Conservation (phyloP, 352 stramenopile genomes). For the Globisporangium middletonii region DNA sequence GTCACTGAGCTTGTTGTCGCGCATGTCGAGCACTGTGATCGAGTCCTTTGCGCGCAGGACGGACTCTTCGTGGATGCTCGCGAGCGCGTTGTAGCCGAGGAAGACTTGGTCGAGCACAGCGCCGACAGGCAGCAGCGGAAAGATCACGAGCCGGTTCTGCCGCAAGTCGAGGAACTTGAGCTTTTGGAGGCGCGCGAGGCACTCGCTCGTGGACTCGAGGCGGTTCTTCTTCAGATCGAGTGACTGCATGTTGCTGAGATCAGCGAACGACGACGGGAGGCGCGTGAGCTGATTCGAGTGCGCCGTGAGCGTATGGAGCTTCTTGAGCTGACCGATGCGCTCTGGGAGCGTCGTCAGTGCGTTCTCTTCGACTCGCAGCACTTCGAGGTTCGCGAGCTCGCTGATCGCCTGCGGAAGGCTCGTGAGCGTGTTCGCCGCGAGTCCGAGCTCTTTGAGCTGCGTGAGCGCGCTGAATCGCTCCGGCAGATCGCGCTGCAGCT, state of each 20-base stretch:
- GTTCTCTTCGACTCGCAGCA: constrained; percentile 64
- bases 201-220: constrained; percentile 36
- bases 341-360: constrained; percentile 35
- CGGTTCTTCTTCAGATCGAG: constrained; percentile 79
- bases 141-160: constrained; percentile 57
- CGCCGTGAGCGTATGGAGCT: constrained; percentile 52
- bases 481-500: constrained; percentile 45
- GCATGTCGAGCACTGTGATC: constrained; percentile 69
- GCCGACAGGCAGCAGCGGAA: constrained; percentile 56
- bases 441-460: constrained; percentile 54
- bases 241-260: constrained; percentile 47
- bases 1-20: constrained; percentile 70
- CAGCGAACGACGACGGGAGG: constrained; percentile 39
- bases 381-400: constrained; percentile 42
- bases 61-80: constrained; percentile 46
- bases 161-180: constrained; percentile 73
- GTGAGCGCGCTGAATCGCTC: constrained; percentile 40
- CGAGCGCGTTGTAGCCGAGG: constrained; percentile 68
- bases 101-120: constrained; percentile 68
- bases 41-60: constrained; percentile 57
- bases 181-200: constrained; percentile 28
- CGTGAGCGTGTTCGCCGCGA: constrained; percentile 61
- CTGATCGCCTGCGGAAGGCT: constrained; percentile 45
- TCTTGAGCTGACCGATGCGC: constrained; percentile 41
- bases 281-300: constrained; percentile 54